Evolutionary conservation across 116 monocot species (phyloP).

Genomic region (Cymodocea nodosa): DNA sequence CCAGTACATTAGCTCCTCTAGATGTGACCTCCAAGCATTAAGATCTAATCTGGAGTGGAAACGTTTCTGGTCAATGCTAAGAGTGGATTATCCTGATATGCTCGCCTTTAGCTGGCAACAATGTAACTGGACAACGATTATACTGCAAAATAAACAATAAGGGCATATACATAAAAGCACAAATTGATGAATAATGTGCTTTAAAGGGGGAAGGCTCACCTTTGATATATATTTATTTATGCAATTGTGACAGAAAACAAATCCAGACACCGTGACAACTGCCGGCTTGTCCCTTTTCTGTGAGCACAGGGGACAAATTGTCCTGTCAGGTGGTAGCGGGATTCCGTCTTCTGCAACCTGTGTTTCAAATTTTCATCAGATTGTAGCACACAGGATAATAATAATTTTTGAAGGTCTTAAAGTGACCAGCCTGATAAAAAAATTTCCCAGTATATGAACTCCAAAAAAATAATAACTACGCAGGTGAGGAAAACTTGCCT

Average conservation of each 20-base stretch:
- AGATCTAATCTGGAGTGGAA: not conserved
- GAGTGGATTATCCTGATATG: slow-evolving; percentile 51
- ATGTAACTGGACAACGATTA: slow-evolving; percentile 70
- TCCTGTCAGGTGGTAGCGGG: slow-evolving; percentile 61
- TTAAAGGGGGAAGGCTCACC: slow-evolving; percentile 16
- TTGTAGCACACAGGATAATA: not conserved
- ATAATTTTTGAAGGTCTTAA: not conserved
- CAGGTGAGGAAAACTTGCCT: slow-evolving; percentile 20
- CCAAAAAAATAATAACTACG: not conserved
- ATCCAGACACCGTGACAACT: slow-evolving; percentile 76
- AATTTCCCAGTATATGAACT: not conserved
- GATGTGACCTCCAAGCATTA: too few species aligned
- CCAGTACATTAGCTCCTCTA: too few species aligned
- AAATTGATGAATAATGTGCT: not conserved
- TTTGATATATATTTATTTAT: slow-evolving; percentile 82
- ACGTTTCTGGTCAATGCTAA: too few species aligned
- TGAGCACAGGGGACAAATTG: slow-evolving; percentile 77
- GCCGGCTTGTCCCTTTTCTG: slow-evolving; percentile 85
- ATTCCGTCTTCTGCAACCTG: slow-evolving; percentile 89
- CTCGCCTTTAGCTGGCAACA: slow-evolving; percentile 60
- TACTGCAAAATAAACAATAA: slow-evolving; percentile 26
- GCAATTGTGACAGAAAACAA: slow-evolving; percentile 87
- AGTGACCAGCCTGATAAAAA: not conserved
- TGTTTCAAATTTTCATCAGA: not conserved
- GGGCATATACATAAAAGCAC: not conserved